Evolutionary conservation across 108 stramenopile species (phyloP).

Genomic region (Chaetoceros tenuissimus): DNA sequence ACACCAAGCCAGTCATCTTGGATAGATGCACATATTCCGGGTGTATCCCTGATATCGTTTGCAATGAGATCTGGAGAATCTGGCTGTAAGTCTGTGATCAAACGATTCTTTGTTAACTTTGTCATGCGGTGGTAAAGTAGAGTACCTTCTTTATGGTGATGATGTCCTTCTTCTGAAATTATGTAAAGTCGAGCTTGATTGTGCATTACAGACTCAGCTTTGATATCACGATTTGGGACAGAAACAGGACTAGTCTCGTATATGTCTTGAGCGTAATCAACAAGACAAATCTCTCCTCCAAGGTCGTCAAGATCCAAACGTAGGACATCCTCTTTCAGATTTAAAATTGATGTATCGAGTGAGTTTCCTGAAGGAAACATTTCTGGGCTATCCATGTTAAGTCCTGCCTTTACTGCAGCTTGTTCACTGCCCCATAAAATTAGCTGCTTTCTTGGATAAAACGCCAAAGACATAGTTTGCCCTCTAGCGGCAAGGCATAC

Average conservation of each 20-base stretch:
- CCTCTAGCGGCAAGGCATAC: constrained; percentile 71
- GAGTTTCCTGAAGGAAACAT: constrained; percentile 8
- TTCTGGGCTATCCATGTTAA: constrained; percentile 22
- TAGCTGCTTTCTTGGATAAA: constrained; percentile 69
- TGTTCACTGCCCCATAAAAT: constrained; percentile 78
- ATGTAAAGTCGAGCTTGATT: constrained; percentile 27
- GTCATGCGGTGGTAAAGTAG: constrained; percentile 41
- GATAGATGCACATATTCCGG: constrained; percentile 31
- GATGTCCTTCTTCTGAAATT: constrained; percentile 30
- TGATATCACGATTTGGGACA: constrained; percentile 30
- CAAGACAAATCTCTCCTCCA: constrained; percentile 50
- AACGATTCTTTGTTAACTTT: constrained; percentile 29
- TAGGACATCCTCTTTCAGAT: constrained; percentile 40
- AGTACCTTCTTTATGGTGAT: constrained; percentile 11
- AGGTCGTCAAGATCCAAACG: constrained; percentile 64
- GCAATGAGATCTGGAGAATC: constrained; percentile 33
- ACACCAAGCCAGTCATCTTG: constrained; percentile 49
- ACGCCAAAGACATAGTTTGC: constrained; percentile 68
- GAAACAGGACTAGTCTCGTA: constrained; percentile 25
- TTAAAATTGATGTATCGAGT: neutral
- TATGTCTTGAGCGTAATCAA: constrained; percentile 41
- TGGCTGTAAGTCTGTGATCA: constrained; percentile 36
- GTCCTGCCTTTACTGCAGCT: constrained; percentile 72
- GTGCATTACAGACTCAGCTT: constrained; percentile 33
- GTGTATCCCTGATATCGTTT: constrained; percentile 49